Base-by-base conservation (phyloP, 768 basidiomycete genomes). In the Coprinellus micaceus region DNA sequence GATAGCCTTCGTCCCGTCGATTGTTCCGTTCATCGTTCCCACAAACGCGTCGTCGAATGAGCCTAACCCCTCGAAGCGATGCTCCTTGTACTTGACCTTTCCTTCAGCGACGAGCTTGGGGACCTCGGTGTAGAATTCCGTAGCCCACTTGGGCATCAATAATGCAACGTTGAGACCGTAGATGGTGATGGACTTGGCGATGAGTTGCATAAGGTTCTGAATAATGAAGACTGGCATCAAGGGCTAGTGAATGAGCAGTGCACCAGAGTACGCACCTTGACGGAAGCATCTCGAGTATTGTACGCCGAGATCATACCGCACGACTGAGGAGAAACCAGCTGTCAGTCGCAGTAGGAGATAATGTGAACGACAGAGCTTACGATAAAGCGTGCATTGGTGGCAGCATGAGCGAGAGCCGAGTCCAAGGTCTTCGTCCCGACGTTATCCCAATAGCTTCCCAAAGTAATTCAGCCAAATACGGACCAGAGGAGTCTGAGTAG, bases 381-480 rank as follows among this genome's bases (percentile, higher is more conserved):
- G 36, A 86, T 75, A 57, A 87, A 82, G 10, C 82, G 65, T 0
- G 82, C 81, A 21, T 74, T 59, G 0, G 60, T 49, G 0, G 71
- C 75, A 1, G 84, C 74, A 39, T 72, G 74, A 1, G 73, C 69
- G 3, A 88, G 64, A 1, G 82, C 85, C 15, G 76, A 73, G 7
- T 88, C 85, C 4, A 88, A 71, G 0, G 74, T 78, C 52, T 82
- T 77, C 1, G 85, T 84, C 10, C 83, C 84, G 11, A 86, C 84
- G 41, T 81, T 78, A 58, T 84, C 82, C 78, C 79, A 82, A 60
- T 74, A 82, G 28, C 78, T 79, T n/a, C n/a, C n/a, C n/a, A n/a
- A n/a, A n/a, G n/a, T n/a, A n/a, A 47, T 22, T 36, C 24, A 48
- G 13, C 17, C 24, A 25, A 50, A 37, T 15, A 21, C 3, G 44